Evolutionary conservation across 2,329 filamentous ascomycete genomes (phyloP).

Genomic region (Pestalotiopsis sp.): DNA sequence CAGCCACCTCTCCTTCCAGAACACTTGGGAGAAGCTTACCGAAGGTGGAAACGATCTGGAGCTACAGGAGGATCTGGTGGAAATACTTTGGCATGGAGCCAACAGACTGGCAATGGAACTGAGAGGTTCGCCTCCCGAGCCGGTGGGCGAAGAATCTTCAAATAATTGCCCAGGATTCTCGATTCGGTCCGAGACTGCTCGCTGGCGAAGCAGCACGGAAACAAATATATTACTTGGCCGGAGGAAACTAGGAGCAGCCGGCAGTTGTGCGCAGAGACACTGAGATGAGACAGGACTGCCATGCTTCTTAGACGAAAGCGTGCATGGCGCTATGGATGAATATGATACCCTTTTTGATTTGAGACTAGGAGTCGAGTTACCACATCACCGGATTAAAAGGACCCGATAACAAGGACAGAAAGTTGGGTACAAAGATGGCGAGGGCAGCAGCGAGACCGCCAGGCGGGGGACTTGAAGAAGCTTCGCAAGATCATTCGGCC

Average conservation of each 20-base stretch:
- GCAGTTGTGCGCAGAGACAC: not conserved
- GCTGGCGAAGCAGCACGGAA: not conserved
- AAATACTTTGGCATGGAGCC: slow-evolving; percentile 62
- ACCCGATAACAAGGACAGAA: too few relatives aligned
- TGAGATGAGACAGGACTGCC: not conserved
- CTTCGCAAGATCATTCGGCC: too few relatives aligned
- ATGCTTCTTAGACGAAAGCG: not conserved
- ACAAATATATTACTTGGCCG: not conserved
- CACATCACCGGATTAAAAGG: not conserved
- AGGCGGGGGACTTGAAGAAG: too few relatives aligned
- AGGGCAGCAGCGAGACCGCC: too few relatives aligned
- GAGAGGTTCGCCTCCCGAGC: slow-evolving; percentile 61
- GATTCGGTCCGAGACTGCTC: not conserved
- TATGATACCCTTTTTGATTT: slow-evolving; percentile 3
- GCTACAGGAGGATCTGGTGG: slow-evolving; percentile 65
- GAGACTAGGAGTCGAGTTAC: not conserved
- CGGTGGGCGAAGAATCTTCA: slow-evolving; percentile 56
- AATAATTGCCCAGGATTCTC: slow-evolving; percentile 31
- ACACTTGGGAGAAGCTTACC: slow-evolving; percentile 73
- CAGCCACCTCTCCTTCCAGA: slow-evolving; percentile 70
- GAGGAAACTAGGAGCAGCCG: not conserved
- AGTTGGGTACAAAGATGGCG: too few relatives aligned
- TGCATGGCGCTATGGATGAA: not conserved
- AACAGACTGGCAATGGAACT: slow-evolving; percentile 60
- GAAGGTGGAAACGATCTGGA: slow-evolving; percentile 65